A percentile compares a stretch with the other conserved stretches of the same genome.
phyloP scores from a whole-genome alignment of 1,139 yeast genomes.

The Spathaspora sp. region DNA sequence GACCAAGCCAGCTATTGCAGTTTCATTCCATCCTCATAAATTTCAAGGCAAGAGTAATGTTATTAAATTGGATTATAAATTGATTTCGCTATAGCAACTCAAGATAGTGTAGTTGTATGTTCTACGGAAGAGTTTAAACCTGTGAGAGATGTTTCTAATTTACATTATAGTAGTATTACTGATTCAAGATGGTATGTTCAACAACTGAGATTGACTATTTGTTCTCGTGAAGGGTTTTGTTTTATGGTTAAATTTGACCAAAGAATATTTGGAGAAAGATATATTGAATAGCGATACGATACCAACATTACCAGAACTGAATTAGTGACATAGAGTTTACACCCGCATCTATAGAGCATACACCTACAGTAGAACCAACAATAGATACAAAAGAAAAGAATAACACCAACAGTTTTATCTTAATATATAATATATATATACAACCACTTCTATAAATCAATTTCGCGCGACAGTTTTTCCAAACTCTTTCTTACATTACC shows the following conservation, averaged over 20 bases:
- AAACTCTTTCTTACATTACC: constrained; percentile 43
- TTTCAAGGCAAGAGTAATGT: constrained; percentile 34
- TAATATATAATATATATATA: constrained; percentile 9
- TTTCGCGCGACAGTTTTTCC: constrained; percentile 32
- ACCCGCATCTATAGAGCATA: not conserved
- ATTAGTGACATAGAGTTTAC: no score
- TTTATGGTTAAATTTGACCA: constrained; percentile 58
- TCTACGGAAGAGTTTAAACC: constrained; percentile 74
- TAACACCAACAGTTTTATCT: constrained; percentile 43
- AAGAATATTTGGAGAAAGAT: constrained; percentile 51
- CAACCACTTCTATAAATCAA: constrained; percentile 6
- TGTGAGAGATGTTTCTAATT: constrained; percentile 68
- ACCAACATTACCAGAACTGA: not conserved
- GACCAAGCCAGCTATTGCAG: constrained; percentile 79
- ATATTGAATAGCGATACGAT: constrained; percentile 8
- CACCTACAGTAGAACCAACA: constrained; percentile 8
- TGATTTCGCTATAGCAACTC: constrained; percentile 91
- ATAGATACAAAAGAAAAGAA: constrained; percentile 31
- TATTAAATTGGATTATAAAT: constrained; percentile 63
- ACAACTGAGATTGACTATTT: constrained; percentile 68
- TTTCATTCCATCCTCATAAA: constrained; percentile 68
- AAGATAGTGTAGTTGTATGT: constrained; percentile 79
- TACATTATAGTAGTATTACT: constrained; percentile 87
- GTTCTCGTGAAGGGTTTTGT: constrained; percentile 96
- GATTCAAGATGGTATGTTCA: constrained; percentile 83